A percentile compares a stretch with the other conserved stretches of the same genome.
Evolutionary conservation across 306 rosid species (phyloP).

Genomic region (Trichosanthes truncata): DNA sequence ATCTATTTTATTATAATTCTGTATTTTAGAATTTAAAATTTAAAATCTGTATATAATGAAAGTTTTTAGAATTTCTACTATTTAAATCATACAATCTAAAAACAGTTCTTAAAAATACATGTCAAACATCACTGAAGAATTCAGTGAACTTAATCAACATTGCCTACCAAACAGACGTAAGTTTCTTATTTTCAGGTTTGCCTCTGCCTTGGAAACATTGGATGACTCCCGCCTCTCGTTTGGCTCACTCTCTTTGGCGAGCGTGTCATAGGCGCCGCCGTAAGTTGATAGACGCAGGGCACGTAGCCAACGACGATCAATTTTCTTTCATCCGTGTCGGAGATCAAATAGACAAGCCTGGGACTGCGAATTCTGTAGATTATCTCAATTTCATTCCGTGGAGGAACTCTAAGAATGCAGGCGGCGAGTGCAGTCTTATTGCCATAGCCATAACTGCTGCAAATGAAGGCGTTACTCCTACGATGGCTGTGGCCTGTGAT

Average conservation of each 20-base stretch:
- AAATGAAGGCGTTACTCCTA: not conserved
- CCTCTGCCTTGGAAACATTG: not conserved
- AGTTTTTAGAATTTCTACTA: too few species aligned
- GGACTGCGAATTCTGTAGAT: not conserved
- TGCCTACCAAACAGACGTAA: too few species aligned
- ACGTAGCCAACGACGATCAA: not conserved
- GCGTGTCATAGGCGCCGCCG: not conserved
- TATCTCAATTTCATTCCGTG: not conserved
- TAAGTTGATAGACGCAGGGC: not conserved
- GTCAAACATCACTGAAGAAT: too few species aligned
- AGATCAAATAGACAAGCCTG: not conserved
- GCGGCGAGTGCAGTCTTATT: not conserved
- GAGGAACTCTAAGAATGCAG: too few species aligned
- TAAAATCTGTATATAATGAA: too few species aligned
- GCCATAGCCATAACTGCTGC: not conserved
- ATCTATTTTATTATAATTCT: too few species aligned
- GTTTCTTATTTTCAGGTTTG: not conserved
- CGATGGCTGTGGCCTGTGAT: not conserved
- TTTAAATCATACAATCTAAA: too few species aligned
- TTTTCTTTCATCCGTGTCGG: not conserved
- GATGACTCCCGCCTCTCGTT: not conserved
- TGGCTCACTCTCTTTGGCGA: not conserved
- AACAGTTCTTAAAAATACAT: too few species aligned
- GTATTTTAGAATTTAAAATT: too few species aligned
- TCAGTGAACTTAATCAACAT: too few species aligned